Base-by-base conservation (phyloP, 2,329 filamentous ascomycete species). In the Canariomyces notabilis region DNA sequence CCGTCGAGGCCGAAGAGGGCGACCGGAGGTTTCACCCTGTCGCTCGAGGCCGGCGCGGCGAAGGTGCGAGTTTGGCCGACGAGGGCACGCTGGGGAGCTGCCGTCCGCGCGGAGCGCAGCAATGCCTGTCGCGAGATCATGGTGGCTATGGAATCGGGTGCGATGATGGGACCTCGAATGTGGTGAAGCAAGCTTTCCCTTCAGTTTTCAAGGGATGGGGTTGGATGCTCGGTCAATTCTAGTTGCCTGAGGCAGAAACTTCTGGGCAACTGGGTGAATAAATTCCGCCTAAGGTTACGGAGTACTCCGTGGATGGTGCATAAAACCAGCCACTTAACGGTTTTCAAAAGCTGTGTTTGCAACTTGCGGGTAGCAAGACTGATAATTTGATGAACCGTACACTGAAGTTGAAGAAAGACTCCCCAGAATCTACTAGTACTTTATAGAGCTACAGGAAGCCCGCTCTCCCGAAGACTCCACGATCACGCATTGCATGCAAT, bases 1-100 rank as follows among this genome's bases (percentile, higher is more conserved):
- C 93, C 93, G 73, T 97, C 93, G 66, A 98, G 76, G 62, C 93
- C 93, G 73, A 89, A 98, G 65, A 98, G 81, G 62, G 90, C 80
- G 67, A 96, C 77, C 59, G 93, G 93, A 62, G 91, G 83, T 78
- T 87, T 90, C 69, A 82, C 72, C 52, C 83, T 81, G 67, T 81
- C 73, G 63, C 76, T 68, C 60, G 80, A 68, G 63, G 79, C 71
- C 56, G 80, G 71, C 53, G 78, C 73, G 64, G 89, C 89, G 72
- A 89, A 96, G 69, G 80, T 81, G 70, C 90, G 85, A 70, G 81
- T 72, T 63, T 79, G 76, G 63, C 74, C 75, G 64, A 79, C 76
- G 67, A 83, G 72, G 62, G 75, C 69, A 58, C 71, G 67, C 64
- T 74, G 72, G 69, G 84, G 75, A 65, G 78, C 74, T 59, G 76